These are phyloP conservation scores for Podaxis sp. DNA, from an alignment of 768 basidiomycete species.

Conservation along the genomic window DNA sequence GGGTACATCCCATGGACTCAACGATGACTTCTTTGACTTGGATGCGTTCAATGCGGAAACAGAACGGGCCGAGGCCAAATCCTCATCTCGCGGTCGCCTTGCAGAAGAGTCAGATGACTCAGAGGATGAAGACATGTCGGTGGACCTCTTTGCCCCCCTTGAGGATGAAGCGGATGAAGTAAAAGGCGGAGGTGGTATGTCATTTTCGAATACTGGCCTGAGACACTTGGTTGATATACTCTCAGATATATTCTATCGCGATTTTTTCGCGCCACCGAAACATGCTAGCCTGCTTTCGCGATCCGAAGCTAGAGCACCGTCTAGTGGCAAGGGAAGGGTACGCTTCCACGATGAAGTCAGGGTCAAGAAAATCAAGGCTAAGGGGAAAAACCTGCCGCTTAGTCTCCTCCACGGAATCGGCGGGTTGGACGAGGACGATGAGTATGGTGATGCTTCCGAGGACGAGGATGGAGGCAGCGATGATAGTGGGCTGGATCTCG, in stretches of 20 bases:
- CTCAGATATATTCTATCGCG: constrained; percentile 64
- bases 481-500: constrained; percentile 28
- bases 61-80: constrained; percentile 70
- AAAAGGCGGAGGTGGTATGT: constrained; percentile 41
- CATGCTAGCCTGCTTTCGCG: constrained; percentile 14
- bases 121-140: constrained; percentile 50
- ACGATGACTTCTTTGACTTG: constrained; percentile 91
- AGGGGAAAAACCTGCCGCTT: constrained; percentile 63
- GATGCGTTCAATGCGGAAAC: constrained; percentile 85
- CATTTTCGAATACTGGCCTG: background rate
- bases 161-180: constrained; percentile 39
- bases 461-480: constrained; percentile 20
- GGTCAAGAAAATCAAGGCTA: constrained; percentile 76
- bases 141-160: constrained; percentile 71
- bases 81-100: constrained; percentile 58
- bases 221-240: background rate
- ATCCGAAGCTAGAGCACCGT: constrained; percentile 21
- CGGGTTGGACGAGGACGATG: constrained; percentile 35
- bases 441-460: constrained; percentile 23
- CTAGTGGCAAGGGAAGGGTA: constrained; percentile 44
- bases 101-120: constrained; percentile 44
- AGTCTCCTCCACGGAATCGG: constrained; percentile 31
- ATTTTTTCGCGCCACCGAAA: constrained; percentile 76
- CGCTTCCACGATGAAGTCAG: constrained; percentile 80
- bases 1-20: constrained; percentile 43